Evolutionary conservation across 176 grass and related monocot species (phyloP).

Genomic region (Metroxylon sagu): DNA sequence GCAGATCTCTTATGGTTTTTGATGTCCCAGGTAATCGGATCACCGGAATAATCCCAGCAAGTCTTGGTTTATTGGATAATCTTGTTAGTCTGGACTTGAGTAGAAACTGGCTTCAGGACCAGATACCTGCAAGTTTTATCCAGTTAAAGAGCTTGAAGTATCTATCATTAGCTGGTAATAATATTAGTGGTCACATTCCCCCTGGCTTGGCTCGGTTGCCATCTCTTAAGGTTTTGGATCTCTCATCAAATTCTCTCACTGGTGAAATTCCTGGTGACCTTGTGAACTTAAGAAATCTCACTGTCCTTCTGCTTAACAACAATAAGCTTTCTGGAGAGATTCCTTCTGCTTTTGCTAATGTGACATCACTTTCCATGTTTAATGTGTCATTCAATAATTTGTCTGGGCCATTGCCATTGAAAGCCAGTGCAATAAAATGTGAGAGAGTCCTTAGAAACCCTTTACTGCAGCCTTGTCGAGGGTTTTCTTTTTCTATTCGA

Average conservation of each 20-base stretch:
- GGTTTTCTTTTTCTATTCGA: neutral
- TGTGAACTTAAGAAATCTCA: constrained; percentile 5
- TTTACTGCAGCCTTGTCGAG: constrained; percentile 5
- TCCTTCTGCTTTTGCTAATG: constrained; percentile 5
- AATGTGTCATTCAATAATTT: constrained; percentile 21
- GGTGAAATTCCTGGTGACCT: constrained; percentile 1
- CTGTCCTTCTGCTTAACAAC: constrained; percentile 10
- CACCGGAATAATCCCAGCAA: neutral
- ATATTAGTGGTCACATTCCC: constrained; percentile 4
- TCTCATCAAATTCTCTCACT: constrained; percentile 5
- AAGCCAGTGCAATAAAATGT: neutral
- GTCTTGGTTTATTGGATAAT: constrained; percentile 5
- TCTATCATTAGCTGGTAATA: constrained; percentile 2
- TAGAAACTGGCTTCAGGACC: constrained; percentile 3
- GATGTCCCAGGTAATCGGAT: neutral
- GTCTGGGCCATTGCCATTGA: constrained; percentile 4
- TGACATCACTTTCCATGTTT: neutral
- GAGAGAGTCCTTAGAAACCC: constrained; percentile 11
- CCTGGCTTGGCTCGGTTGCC: neutral
- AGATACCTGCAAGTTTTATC: constrained; percentile 4
- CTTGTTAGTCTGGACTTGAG: constrained; percentile 6
- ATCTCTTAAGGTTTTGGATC: constrained; percentile 8
- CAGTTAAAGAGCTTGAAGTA: neutral
- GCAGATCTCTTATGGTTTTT: constrained; percentile 3
- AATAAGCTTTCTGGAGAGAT: constrained; percentile 11